These are phyloP conservation scores for Syzygium oleosum DNA, from an alignment of 345 rosid genomes.

Conservation along the genomic window DNA sequence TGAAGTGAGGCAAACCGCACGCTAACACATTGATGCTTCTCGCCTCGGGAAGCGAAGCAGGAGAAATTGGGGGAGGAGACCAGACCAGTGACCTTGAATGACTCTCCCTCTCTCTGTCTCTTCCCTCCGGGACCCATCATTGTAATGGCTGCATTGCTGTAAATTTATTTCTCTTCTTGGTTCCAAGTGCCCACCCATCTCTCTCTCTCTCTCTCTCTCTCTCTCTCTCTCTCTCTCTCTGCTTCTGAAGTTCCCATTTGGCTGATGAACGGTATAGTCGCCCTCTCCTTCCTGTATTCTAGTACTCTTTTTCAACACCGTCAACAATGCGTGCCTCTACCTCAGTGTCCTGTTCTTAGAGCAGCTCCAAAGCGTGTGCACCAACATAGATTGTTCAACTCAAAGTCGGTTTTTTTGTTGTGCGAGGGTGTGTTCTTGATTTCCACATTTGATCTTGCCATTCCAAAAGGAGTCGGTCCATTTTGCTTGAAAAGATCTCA, in stretches of 20 bases:
- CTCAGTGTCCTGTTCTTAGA: neutral
- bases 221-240: neutral
- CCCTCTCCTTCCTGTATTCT: neutral
- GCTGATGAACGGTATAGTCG: neutral
- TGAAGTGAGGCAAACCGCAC: neutral
- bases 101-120: neutral
- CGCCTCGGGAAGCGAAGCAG: neutral
- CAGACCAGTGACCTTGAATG: neutral
- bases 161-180: conserved; percentile 1
- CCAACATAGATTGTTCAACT: neutral
- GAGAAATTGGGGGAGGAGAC: neutral
- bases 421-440: neutral
- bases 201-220: neutral
- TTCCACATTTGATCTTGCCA: neutral
- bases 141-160: neutral
- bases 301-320: neutral
- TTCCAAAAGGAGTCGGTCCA: neutral
- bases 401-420: neutral
- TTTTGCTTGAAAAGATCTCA: neutral
- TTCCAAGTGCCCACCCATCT: conserved; percentile 1
- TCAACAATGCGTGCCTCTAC: neutral
- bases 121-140: neutral
- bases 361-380: neutral
- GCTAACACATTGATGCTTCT: neutral
- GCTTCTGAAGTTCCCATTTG: neutral